These are phyloP conservation scores for Malania oleifera DNA, from an alignment of 164 flowering plant genomes.

Conservation along the genomic window DNA sequence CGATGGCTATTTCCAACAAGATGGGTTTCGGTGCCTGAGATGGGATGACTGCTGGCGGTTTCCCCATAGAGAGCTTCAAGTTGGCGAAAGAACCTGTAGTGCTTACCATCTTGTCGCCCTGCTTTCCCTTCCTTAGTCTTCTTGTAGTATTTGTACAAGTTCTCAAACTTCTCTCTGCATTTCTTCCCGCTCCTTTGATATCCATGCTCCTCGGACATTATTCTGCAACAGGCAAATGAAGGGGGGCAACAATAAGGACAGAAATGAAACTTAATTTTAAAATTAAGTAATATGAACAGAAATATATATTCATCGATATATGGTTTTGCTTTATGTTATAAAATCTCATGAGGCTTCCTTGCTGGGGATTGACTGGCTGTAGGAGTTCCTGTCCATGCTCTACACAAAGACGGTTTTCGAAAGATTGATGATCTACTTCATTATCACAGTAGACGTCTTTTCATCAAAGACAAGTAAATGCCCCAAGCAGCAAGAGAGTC, in stretches of 20 bases:
- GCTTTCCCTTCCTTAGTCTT: conserved; percentile 97
- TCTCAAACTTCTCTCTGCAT: conserved; percentile 97
- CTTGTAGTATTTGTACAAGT: conserved; percentile 94
- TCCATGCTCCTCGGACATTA: conserved; percentile 84
- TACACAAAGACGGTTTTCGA: conserved; percentile 2
- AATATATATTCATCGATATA: neutral
- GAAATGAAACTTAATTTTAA: neutral
- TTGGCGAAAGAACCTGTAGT: conserved; percentile 88
- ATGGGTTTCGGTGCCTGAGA: conserved; percentile 27
- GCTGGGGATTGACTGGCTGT: no score
- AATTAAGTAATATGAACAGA: neutral
- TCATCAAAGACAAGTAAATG: conserved; percentile 8
- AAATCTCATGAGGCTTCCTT: no score
- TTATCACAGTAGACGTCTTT: no score
- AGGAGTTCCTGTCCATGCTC: conserved; percentile 9
- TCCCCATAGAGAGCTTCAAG: conserved; percentile 96
- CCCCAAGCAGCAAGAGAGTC: neutral
- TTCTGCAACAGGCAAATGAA: conserved; percentile 33
- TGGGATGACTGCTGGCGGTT: conserved; percentile 15
- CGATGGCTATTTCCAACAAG: conserved; percentile 13
- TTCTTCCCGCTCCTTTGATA: conserved; percentile 94
- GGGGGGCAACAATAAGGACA: neutral
- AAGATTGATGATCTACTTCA: no score
- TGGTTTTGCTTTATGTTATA: no score
- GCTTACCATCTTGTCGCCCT: conserved; percentile 97